A percentile compares a stretch with the other conserved stretches of the same genome.
phyloP scores from a whole-genome alignment of 352 stramenopile genomes.

The Globisporangium recalcitrans region DNA sequence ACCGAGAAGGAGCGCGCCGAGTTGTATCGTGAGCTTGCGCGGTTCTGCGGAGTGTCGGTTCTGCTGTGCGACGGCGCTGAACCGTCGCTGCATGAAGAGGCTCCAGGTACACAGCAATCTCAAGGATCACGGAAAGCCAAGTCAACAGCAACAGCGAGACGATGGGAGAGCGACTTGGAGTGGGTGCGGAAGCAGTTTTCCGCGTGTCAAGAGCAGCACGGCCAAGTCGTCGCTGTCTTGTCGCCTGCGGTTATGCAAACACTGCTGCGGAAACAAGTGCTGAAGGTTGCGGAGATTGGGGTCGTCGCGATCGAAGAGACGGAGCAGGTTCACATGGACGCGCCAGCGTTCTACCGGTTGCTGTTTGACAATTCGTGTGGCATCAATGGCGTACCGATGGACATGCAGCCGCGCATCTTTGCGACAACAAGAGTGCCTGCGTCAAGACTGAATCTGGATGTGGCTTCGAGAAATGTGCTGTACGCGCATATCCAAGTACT shows the following conservation, averaged over 20 bases:
- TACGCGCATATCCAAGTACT: constrained; percentile 58
- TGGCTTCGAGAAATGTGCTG: constrained; percentile 37
- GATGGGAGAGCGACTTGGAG: constrained; percentile 23
- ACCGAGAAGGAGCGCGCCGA: constrained; percentile 22
- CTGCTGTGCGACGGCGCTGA: constrained; percentile 16
- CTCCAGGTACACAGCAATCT: not conserved
- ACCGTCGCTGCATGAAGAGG: not conserved
- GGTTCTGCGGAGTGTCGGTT: constrained; percentile 35
- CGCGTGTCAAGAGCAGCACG: constrained; percentile 15
- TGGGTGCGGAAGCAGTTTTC: constrained; percentile 18
- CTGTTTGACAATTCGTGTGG: constrained; percentile 23
- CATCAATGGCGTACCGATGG: constrained; percentile 5
- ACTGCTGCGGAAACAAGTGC: constrained; percentile 24
- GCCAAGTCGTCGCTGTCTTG: constrained; percentile 31
- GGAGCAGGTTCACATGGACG: constrained; percentile 54
- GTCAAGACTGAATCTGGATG: constrained; percentile 49
- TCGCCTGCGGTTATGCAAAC: constrained; percentile 42
- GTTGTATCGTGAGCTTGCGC: constrained; percentile 36
- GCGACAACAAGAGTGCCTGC: constrained; percentile 45
- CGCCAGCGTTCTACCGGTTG: constrained; percentile 51
- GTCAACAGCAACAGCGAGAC: not conserved
- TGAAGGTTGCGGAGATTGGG: constrained; percentile 28
- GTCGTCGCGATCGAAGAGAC: constrained; percentile 61
- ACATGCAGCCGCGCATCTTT: constrained; percentile 36
- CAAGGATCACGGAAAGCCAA: not conserved